Conservation (phyloP, 2,329 filamentous ascomycete species). For the Xylaria sp. region DNA sequence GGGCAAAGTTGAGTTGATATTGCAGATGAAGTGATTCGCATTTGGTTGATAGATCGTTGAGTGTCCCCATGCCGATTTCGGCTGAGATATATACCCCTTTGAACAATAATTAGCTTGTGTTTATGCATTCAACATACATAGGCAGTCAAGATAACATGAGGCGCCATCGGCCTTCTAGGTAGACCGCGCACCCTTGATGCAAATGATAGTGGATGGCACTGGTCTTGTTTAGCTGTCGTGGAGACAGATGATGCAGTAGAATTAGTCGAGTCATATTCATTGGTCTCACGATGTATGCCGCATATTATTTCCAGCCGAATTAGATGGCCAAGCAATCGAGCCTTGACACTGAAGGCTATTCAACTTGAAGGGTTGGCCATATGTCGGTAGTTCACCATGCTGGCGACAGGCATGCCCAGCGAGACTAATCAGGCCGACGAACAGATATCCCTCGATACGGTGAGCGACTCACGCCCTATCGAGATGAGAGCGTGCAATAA, state of each 20-base stretch:
- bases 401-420: constrained; percentile 7
- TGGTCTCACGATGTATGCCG: constrained; percentile 8
- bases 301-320: constrained; percentile 13
- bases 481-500: constrained; percentile 13
- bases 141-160: not conserved
- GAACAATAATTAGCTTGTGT: not conserved
- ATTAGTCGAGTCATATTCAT: not conserved
- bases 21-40: constrained; percentile 4
- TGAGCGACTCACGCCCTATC: constrained; percentile 9
- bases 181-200: not conserved
- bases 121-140: constrained; percentile 6
- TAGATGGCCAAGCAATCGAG: constrained; percentile 14
- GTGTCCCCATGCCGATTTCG: constrained; percentile 26
- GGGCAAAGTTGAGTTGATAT: constrained; percentile 20
- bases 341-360: constrained; percentile 3
- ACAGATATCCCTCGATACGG: constrained; percentile 1
- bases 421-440: constrained; percentile 7
- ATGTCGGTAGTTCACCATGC: constrained; percentile 24
- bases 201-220: not conserved
- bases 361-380: constrained; percentile 15
- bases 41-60: constrained; percentile 4
- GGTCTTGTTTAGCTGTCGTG: not conserved
- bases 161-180: not conserved
- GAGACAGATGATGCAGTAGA: not conserved
- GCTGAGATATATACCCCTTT: constrained; percentile 10